A percentile compares a stretch with the other conserved stretches of the same genome.
Evolutionary conservation across 257 asterid genomes (phyloP).

Genomic region (Avicennia marina): DNA sequence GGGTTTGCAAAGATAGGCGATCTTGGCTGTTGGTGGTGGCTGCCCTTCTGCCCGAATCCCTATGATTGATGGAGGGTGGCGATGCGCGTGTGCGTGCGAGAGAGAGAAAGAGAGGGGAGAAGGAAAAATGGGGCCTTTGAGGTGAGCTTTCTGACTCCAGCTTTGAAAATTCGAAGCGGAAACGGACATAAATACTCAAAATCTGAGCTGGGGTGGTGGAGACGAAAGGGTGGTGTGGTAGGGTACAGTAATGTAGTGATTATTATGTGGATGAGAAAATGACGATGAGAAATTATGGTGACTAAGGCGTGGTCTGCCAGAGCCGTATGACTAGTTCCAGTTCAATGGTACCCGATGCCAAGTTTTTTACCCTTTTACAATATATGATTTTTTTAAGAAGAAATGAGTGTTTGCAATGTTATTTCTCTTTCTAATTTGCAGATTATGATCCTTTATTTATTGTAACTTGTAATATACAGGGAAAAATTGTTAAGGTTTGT

Average conservation of each 20-base stretch:
- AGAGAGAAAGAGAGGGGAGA: neutral
- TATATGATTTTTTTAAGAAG: too few species aligned
- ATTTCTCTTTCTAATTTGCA: too few species aligned
- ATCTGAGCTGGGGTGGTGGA: neutral
- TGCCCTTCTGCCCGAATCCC: slow-evolving; percentile 23
- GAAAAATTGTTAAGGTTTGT: too few species aligned
- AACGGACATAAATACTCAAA: neutral
- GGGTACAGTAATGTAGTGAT: neutral
- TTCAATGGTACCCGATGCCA: neutral
- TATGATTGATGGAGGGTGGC: slow-evolving; percentile 3
- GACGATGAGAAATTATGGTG: neutral
- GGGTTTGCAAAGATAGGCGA: slow-evolving; percentile 9
- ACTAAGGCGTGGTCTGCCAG: neutral
- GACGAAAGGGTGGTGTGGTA: neutral
- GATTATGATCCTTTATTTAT: too few species aligned
- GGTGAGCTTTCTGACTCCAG: neutral
- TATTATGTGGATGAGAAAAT: too few species aligned
- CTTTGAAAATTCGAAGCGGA: slow-evolving; percentile 13
- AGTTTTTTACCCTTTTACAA: too few species aligned
- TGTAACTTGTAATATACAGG: too few species aligned
- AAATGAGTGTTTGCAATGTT: too few species aligned
- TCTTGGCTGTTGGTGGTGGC: neutral
- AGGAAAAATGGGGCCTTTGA: neutral
- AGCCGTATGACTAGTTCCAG: neutral
- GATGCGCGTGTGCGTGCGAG: neutral